Evolutionary conservation across 495 filamentous ascomycete species (phyloP), one percentile per base, ranked within the genome.

Genomic region (Platismatia glauca): DNA sequence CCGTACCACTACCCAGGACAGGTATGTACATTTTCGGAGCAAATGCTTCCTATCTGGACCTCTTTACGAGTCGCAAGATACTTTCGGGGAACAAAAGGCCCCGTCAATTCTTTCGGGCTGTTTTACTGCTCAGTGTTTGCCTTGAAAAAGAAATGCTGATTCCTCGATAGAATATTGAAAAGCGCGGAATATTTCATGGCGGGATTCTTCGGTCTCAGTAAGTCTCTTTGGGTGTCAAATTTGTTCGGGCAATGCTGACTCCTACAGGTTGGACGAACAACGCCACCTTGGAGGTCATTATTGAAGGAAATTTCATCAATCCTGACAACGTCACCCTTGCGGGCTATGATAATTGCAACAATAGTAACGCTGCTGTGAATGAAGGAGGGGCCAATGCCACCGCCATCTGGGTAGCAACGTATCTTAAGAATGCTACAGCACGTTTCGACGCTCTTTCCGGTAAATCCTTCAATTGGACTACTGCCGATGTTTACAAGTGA

Each of bases 1-100:
- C 20, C 77, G 85, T 27, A 84, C 83, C 0, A 86, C 83, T 7
- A 81, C 82, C 6, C 73, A 82, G 63, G 76, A 79, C 44, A 74
- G 48, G 48, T 52, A 31, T 24, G 44, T 48, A 22, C n/a, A 27
- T 48, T 48, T 24, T 27, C 22, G 20, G 44, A 44, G 44, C 11
- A 24, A 22, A 48, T 22, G 20, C 43, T 46, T n/a, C 8, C 5
- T 46, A 24, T n/a, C 44, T 48, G 2, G 22, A 48, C 7, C 22
- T 5, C 22, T 48, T 12, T 27, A 4, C 22, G 44, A 27, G 44
- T 27, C 44, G 44, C 22, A 4, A 12, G n/a, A 13, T 12, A 48
- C 15, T 2, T 48, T 13, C 22, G 4, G 22, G 12, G 22, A 48
- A 12, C 22, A 4, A 48, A 27, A 48, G 9, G 22, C 44, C 15